A percentile compares a stretch with the other conserved stretches of the same genome.
phyloP scores from a whole-genome alignment of 2,329 filamentous ascomycete species.

The Penicillium sp. region DNA sequence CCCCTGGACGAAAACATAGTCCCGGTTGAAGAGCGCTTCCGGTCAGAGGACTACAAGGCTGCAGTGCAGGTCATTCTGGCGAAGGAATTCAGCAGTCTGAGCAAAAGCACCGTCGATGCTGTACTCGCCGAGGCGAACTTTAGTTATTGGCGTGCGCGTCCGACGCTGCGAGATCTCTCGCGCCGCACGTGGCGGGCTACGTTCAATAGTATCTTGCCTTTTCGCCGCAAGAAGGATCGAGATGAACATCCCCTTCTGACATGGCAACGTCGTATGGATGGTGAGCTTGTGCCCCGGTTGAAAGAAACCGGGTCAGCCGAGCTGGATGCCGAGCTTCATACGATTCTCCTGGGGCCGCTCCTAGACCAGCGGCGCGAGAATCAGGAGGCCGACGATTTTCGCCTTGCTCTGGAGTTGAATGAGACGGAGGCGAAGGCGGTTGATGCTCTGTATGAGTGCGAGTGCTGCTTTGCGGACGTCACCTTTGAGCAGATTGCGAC shows the following conservation, averaged over 20 bases:
- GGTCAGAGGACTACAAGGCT: conserved; percentile 45
- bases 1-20: conserved; percentile 29
- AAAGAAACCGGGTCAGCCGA: conserved; percentile 47
- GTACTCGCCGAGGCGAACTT: conserved; percentile 52
- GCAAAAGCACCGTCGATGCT: conserved; percentile 47
- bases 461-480: conserved; percentile 51
- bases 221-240: conserved; percentile 42
- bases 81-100: conserved; percentile 48
- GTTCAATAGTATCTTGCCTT: conserved; percentile 45
- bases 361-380: conserved; percentile 37
- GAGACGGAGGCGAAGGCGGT: conserved; percentile 44
- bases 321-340: conserved; percentile 46
- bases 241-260: conserved; percentile 43
- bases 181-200: conserved; percentile 49
- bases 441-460: conserved; percentile 50
- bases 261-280: conserved; percentile 40
- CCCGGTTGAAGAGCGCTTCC: conserved; percentile 46
- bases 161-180: conserved; percentile 45
- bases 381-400: conserved; percentile 40
- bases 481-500: conserved; percentile 51
- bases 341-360: conserved; percentile 40
- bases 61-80: conserved; percentile 41
- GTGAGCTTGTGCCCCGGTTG: conserved; percentile 35
- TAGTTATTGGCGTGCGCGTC: conserved; percentile 47
- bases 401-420: conserved; percentile 46